phyloP scores from a whole-genome alignment of 2,329 filamentous ascomycete species.

The Trichoderma pleuroti region DNA sequence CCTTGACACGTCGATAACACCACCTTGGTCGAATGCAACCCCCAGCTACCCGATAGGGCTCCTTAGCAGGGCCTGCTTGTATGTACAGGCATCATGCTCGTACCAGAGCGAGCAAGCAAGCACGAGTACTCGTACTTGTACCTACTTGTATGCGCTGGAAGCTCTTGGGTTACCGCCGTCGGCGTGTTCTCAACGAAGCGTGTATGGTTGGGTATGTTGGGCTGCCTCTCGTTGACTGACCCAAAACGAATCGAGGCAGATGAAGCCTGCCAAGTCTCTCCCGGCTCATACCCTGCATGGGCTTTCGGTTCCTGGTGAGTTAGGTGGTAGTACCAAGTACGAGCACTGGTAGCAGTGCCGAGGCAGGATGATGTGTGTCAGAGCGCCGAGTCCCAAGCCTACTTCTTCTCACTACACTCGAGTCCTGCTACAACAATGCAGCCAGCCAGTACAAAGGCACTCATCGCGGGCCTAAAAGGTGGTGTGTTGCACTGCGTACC shows the following conservation, averaged over 20 bases:
- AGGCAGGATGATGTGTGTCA: background rate
- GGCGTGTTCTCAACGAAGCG: background rate
- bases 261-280: background rate
- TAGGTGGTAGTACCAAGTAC: background rate
- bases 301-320: background rate
- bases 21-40: background rate
- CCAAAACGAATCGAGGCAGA: background rate
- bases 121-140: background rate
- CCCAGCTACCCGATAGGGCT: constrained; percentile 3
- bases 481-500: constrained; percentile 1
- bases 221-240: background rate
- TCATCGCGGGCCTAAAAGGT: background rate
- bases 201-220: background rate
- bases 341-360: background rate
- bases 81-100: background rate
- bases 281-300: background rate
- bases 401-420: background rate
- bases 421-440: background rate
- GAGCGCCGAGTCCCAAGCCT: background rate
- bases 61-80: background rate
- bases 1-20: constrained; percentile 14
- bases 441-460: background rate
- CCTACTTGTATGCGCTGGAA: background rate
- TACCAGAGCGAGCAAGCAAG: background rate
- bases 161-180: background rate